phyloP scores from a whole-genome alignment of 2,329 filamentous ascomycete species.

The Atkinsonella hypoxylon region DNA sequence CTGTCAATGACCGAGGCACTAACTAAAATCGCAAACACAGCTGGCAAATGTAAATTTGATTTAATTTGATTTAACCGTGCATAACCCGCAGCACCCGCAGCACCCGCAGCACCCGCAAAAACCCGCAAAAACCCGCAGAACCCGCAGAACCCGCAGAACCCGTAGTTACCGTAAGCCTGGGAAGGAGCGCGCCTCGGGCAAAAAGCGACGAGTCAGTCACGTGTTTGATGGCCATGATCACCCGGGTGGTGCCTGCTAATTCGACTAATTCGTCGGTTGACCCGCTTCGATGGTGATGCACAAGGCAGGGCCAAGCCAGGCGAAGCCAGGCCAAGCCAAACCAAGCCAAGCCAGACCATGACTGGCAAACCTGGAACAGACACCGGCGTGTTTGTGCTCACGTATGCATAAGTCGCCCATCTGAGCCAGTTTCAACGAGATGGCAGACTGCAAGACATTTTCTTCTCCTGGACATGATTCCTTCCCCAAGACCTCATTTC shows the following conservation, averaged over 20 bases:
- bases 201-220: background rate
- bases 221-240: background rate
- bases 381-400: background rate
- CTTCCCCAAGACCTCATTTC: background rate
- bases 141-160: background rate
- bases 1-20: too few relatives aligned
- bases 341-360: background rate
- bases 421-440: background rate
- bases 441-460: background rate
- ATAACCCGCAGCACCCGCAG: background rate
- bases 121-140: too few relatives aligned
- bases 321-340: too few relatives aligned
- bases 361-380: background rate
- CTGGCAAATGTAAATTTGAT: too few relatives aligned
- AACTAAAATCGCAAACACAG: too few relatives aligned
- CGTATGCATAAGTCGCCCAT: background rate
- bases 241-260: background rate
- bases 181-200: constrained; percentile 40
- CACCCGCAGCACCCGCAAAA: too few relatives aligned
- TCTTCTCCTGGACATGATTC: background rate
- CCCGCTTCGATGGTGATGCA: background rate
- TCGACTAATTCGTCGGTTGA: background rate
- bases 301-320: too few relatives aligned
- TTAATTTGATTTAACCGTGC: too few relatives aligned
- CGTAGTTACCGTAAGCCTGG: background rate